Percentiles rank a stretch among this genome's conserved stretches.
phyloP scores from a whole-genome alignment of 768 basidiomycete genomes.

The Tricholoma hemisulphureum region DNA sequence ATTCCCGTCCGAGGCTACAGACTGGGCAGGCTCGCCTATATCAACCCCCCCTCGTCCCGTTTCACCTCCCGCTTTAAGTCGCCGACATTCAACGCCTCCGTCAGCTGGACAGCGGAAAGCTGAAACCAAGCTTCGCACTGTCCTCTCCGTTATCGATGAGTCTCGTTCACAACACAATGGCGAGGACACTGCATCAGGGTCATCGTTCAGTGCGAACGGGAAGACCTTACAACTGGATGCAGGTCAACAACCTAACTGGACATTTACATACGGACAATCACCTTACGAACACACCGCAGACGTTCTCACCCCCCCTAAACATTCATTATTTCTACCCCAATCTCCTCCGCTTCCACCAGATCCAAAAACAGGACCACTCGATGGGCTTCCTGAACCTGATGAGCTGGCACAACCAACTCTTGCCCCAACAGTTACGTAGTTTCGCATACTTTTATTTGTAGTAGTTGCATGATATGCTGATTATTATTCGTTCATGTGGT shows the following conservation, averaged over 20 bases:
- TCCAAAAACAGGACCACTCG: conserved; percentile 12
- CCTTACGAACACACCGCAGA: conserved; percentile 30
- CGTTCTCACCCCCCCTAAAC: conserved; percentile 48
- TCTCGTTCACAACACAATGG: conserved; percentile 36
- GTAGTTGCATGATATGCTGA: background rate
- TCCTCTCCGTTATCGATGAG: conserved; percentile 75
- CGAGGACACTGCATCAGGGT: conserved; percentile 18
- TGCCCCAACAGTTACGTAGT: conserved; percentile 9
- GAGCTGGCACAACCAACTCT: conserved; percentile 18
- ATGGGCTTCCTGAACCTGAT: conserved; percentile 18
- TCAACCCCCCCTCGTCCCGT: conserved; percentile 48
- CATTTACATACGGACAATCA: conserved; percentile 40
- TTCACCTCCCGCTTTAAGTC: conserved; percentile 45
- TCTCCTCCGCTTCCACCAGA: conserved; percentile 22
- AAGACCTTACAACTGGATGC: conserved; percentile 26
- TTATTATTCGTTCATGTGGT: background rate
- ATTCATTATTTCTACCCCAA: conserved; percentile 31
- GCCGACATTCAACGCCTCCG: conserved; percentile 54
- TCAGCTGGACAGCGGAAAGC: conserved; percentile 46
- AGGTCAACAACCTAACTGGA: conserved; percentile 36
- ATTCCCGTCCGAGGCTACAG: conserved; percentile 51
- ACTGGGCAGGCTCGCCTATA: conserved; percentile 54
- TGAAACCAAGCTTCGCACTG: conserved; percentile 66
- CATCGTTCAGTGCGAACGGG: conserved; percentile 22
- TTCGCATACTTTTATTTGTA: conserved; percentile 15